Evolutionary conservation across 2,329 filamentous ascomycete genomes (phyloP).

Genomic region (Aspergillus intermedius): DNA sequence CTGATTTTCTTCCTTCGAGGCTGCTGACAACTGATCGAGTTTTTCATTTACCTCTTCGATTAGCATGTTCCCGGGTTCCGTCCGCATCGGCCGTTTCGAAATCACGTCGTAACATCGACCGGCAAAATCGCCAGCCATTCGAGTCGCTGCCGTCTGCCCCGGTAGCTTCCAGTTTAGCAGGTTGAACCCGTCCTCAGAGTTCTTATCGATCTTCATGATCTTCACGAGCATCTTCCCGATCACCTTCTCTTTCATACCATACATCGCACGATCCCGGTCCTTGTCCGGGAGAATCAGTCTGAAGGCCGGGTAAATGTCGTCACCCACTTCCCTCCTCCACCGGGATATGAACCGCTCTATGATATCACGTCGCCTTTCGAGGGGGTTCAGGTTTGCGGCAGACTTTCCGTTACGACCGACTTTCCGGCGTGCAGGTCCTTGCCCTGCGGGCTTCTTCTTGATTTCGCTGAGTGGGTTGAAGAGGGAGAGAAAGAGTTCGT

Average conservation of each 20-base stretch:
- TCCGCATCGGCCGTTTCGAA: conserved; percentile 72
- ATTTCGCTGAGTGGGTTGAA: conserved; percentile 78
- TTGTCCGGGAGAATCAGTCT: conserved; percentile 88
- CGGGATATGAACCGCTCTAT: conserved; percentile 78
- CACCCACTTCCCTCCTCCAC: conserved; percentile 82
- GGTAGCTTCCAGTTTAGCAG: conserved; percentile 91
- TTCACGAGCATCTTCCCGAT: conserved; percentile 89
- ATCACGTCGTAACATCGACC: conserved; percentile 82
- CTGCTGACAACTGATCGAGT: conserved; percentile 69
- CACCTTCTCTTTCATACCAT: conserved; percentile 85
- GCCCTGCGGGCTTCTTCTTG: conserved; percentile 61
- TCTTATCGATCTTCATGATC: conserved; percentile 82
- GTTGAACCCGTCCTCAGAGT: conserved; percentile 80
- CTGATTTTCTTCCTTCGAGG: conserved; percentile 76
- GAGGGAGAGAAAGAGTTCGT: conserved; percentile 66
- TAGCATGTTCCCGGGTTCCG: conserved; percentile 67
- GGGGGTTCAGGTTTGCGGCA: conserved; percentile 53
- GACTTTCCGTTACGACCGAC: conserved; percentile 51
- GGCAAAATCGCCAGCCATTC: conserved; percentile 83
- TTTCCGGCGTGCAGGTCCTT: conserved; percentile 50
- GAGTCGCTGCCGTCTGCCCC: conserved; percentile 55
- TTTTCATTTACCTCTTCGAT: conserved; percentile 85
- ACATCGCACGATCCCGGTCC: conserved; percentile 85
- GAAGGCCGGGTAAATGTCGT: conserved; percentile 89
- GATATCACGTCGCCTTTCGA: conserved; percentile 72